These are phyloP conservation scores for Pseudogymnoascus sp. DNA, from an alignment of 2,329 filamentous ascomycete species.

Conservation along the genomic window DNA sequence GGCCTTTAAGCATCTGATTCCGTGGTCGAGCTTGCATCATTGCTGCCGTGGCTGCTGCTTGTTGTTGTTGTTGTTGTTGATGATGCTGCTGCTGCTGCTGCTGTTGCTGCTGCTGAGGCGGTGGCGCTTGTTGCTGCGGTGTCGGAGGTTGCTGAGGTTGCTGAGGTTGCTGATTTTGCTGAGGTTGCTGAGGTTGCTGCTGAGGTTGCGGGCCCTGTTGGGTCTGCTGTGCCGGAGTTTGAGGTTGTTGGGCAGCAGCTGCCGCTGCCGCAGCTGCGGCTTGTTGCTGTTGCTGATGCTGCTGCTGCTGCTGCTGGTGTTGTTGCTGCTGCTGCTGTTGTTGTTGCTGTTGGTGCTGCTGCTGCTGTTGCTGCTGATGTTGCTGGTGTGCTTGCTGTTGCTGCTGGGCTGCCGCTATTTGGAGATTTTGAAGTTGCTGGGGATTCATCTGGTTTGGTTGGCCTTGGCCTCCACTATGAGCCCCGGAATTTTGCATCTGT, in stretches of 20 bases:
- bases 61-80: conserved; percentile 29
- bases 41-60: conserved; percentile 29
- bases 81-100: conserved; percentile 33
- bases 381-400: conserved; percentile 40
- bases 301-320: conserved; percentile 30
- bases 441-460: conserved; percentile 42
- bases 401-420: conserved; percentile 31
- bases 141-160: conserved; percentile 28
- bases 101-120: conserved; percentile 28
- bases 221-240: conserved; percentile 30
- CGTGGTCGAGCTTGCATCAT: conserved; percentile 25
- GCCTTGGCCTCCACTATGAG: conserved; percentile 35
- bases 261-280: conserved; percentile 14
- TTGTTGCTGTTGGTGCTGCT: conserved; percentile 32
- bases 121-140: too few relatives aligned
- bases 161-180: conserved; percentile 33
- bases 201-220: conserved; percentile 36
- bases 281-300: conserved; percentile 21
- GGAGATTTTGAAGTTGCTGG: conserved; percentile 38
- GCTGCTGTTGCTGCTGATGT: conserved; percentile 34
- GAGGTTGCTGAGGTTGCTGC: conserved; percentile 33
- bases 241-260: conserved; percentile 18
- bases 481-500: conserved; percentile 36
- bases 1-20: conserved; percentile 39
- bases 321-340: conserved; percentile 25